Base-by-base conservation (phyloP, 2,329 filamentous ascomycete species). In the Cryphonectria parasitica region DNA sequence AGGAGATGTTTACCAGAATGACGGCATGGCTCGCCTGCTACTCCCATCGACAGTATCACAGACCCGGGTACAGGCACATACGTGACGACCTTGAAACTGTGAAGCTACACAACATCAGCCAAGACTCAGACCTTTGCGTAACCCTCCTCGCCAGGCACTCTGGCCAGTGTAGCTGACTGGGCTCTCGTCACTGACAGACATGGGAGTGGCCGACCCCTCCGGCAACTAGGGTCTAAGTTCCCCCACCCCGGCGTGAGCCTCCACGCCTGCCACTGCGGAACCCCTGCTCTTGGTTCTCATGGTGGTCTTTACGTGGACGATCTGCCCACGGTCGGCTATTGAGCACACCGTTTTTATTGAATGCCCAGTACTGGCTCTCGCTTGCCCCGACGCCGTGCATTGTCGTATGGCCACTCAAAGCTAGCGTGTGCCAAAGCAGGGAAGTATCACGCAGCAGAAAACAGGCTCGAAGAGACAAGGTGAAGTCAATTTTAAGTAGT, bases 401-500 rank as follows among this genome's bases (percentile, higher is more conserved):
- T 45, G 63, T 64, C 41, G 63, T 28, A 64, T 64, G 63, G 43
- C 6, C 6, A n/a, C 25, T 10, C 41, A 64, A 34, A 34, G 28
- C 67, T 71, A 71, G 69, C 69, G 65, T n/a, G 39, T 43, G 8
- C 56, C 58, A 63, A 69, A 72, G 68, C 71, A 72, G 63, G 71
- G 66, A 71, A 66, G 5, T 56, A 52, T 60, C 25, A 45, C 43
- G 52, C n/a, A 56, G 52, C 43, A 64, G 56, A 66, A 71, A 68
- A 66, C 66, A 63, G 60, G 71, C 68, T 68, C 62, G 13, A 56
- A 72, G 61, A 54, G 68, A 52, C 62, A 72, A 72, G 66, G 64
- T 72, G 71, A 72, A 67, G 71, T 72, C 71, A 72, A 72, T 68
- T 71, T 71, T 72, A 61, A 70, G 69, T 71, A 58, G 60, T 49